These are phyloP conservation scores for Euphorbia tirucalli DNA, from an alignment of 345 rosid species.

Conservation along the genomic window DNA sequence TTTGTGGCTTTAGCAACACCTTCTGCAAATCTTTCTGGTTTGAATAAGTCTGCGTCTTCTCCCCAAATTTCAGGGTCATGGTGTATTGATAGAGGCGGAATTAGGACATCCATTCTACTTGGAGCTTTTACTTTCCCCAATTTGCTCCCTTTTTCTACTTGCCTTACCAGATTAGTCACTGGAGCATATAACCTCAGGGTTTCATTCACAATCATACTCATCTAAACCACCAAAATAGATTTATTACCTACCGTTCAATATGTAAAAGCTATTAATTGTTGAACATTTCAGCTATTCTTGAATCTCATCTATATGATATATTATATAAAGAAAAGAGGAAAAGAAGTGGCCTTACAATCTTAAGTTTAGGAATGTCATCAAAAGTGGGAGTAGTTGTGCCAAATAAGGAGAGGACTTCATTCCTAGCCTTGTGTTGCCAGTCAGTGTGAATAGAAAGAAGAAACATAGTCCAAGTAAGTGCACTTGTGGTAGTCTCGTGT, in stretches of 20 bases:
- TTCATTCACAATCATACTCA: conserved; percentile 22
- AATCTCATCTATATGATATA: too few species aligned
- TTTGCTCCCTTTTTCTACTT: conserved; percentile 7
- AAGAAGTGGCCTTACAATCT: conserved; percentile 23
- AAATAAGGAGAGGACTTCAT: conserved; percentile 26
- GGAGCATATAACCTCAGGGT: conserved; percentile 24
- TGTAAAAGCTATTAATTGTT: too few species aligned
- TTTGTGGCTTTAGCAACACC: conserved; percentile 37
- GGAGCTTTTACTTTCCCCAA: conserved; percentile 30
- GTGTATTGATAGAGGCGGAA: conserved; percentile 28
- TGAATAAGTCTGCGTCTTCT: conserved; percentile 35
- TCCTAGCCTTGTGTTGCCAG: conserved; percentile 47
- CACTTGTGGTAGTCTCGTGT: conserved; percentile 22
- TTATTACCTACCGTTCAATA: too few species aligned
- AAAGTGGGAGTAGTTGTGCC: conserved; percentile 25
- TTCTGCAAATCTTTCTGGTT: conserved; percentile 25
- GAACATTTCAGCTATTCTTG: too few species aligned
- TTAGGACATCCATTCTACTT: background rate
- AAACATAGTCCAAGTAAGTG: conserved; percentile 26
- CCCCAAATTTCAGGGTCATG: conserved; percentile 31
- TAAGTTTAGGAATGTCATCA: conserved; percentile 32
- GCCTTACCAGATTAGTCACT: background rate
- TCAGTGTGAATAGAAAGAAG: conserved; percentile 33
- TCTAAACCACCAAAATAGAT: background rate
- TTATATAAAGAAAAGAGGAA: too few species aligned